Percentiles rank a stretch among this genome's conserved stretches.
phyloP scores from a whole-genome alignment of 805 yeast genomes.

The Metschnikowia amazonensis region DNA sequence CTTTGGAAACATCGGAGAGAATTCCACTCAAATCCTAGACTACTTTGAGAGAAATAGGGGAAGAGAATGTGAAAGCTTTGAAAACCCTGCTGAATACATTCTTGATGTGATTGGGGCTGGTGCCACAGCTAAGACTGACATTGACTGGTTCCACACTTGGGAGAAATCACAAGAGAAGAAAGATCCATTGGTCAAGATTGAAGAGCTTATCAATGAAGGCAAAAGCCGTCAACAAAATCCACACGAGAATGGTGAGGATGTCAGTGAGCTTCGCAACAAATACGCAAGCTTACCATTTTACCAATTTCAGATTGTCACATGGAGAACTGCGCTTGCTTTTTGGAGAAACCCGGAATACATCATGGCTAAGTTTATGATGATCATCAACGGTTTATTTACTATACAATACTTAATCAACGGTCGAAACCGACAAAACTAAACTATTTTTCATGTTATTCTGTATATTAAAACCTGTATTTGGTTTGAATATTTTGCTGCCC shows the following conservation, averaged over 20 bases:
- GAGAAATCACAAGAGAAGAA: slow-evolving; percentile 10
- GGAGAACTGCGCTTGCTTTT: slow-evolving; percentile 12
- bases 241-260: neutral
- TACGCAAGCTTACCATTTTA: slow-evolving; percentile 10
- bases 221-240: slow-evolving; percentile 4
- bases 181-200: slow-evolving; percentile 8
- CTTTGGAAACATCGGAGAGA: slow-evolving; percentile 18
- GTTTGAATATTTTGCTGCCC: no score
- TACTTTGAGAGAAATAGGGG: slow-evolving; percentile 17
- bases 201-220: slow-evolving; percentile 10
- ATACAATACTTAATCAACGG: no score
- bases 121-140: slow-evolving; percentile 14
- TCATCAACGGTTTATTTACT: slow-evolving; percentile 41
- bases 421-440: no score
- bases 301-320: slow-evolving; percentile 11
- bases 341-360: slow-evolving; percentile 19
- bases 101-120: slow-evolving; percentile 20
- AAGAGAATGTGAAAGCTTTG: slow-evolving; percentile 11
- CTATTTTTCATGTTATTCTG: no score
- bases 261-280: slow-evolving; percentile 8
- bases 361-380: slow-evolving; percentile 19
- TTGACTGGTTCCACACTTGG: slow-evolving; percentile 18
- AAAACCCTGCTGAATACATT: slow-evolving; percentile 19
- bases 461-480: no score
- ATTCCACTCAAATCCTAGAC: slow-evolving; percentile 10